Evolutionary conservation across 1,139 yeast species (phyloP), one percentile per base, ranked within the genome.

Genomic region (Candida sanyaensis): DNA sequence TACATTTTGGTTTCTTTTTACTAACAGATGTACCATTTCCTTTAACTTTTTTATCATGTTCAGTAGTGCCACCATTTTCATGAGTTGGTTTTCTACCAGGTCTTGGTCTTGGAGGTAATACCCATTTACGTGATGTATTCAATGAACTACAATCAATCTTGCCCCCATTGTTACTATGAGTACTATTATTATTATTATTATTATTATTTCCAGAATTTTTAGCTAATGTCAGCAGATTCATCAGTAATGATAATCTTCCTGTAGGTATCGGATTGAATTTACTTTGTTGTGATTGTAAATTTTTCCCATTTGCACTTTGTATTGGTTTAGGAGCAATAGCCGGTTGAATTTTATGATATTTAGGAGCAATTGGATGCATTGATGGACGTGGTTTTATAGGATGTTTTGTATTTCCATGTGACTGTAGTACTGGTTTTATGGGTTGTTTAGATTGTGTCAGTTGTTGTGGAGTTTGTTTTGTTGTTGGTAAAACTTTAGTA

Each of bases 81-180:
- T 41, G 47, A 3, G 58, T 62, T 5, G 81, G 81, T 55, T 77
- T 77, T 44, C 86, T 66, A 10, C 86, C 86, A 0, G 86, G 84
- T 46, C 85, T 71, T 1, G 87, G 86, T 46, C 87, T 65, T 2
- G 87, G 87, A 2, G 87, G 88, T 38, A 83, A 63, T 1, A 83
- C 83, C 88, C 88, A 83, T 53, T 77, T 74, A 52, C 78, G 79
- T 34, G 82, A 76, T 2, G 86, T 80, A 54, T 77, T 77, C 24
- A 54, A 54, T 74, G 71, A 66, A 37, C 65, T 59, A 4, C 68
- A 55, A 23, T 46, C 48, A 13, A 27, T 41, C 11, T 28, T 11
- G 9, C 9, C 9, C 28, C 28, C 28, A 26, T 6, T 26, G 6
- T 5, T 8, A 17, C 21, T 17, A 17, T 17, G 2, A 17, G 2